Conservation (phyloP, 352 stramenopile species). For the Vaucheria bursata region DNA sequence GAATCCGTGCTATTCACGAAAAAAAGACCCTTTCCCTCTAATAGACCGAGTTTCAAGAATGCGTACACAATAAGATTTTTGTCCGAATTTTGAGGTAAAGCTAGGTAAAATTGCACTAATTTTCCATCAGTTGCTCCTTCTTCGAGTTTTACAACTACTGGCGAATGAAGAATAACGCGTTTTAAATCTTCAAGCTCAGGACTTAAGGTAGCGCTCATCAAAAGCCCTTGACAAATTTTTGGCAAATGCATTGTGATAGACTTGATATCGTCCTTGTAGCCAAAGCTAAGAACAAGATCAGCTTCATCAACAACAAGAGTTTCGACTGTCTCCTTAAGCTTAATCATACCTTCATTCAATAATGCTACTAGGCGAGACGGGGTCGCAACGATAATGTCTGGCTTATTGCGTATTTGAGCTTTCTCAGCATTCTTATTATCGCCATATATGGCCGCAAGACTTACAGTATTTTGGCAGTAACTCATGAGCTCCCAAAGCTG, state of each 20-base stretch:
- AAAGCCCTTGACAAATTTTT: conserved; percentile 95
- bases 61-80: conserved; percentile 96
- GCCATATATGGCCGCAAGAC: conserved; percentile 72
- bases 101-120: conserved; percentile 90
- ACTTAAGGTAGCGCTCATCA: conserved; percentile 94
- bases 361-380: conserved; percentile 82
- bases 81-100: conserved; percentile 67
- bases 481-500: conserved; percentile 82
- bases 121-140: conserved; percentile 59
- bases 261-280: conserved; percentile 73
- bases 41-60: conserved; percentile 91
- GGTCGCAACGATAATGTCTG: conserved; percentile 85
- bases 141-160: conserved; percentile 92
- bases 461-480: conserved; percentile 89
- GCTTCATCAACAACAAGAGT: conserved; percentile 96
- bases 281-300: conserved; percentile 95
- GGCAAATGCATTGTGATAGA: conserved; percentile 60
- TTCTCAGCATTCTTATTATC: conserved; percentile 77
- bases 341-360: conserved; percentile 55
- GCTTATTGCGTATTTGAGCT: conserved; percentile 51
- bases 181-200: conserved; percentile 92
- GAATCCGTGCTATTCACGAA: conserved; percentile 92
- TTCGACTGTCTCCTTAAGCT: conserved; percentile 59
- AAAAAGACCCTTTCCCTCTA: conserved; percentile 66
- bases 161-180: conserved; percentile 83